Evolutionary conservation across 2,329 filamentous ascomycete species (phyloP).

Genomic region (Pezicula radicicola): DNA sequence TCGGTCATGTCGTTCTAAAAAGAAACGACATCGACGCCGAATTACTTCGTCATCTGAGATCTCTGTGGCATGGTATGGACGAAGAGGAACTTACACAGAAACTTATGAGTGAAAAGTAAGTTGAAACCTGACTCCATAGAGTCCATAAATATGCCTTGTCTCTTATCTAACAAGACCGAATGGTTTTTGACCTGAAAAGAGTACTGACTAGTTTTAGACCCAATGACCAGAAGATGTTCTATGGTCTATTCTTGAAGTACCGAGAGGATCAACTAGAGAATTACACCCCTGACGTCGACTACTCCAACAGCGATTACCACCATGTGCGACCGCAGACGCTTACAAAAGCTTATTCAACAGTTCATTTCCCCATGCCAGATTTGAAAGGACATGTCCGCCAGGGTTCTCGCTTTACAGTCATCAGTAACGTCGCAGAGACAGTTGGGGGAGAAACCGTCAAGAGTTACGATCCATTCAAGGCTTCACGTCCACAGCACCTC

Average conservation of each 20-base stretch:
- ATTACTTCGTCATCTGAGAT: constrained; percentile 80
- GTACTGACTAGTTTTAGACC: constrained; percentile 42
- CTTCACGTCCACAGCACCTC: constrained; percentile 43
- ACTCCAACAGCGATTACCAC: constrained; percentile 89
- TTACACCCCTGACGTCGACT: constrained; percentile 75
- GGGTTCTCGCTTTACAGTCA: constrained; percentile 62
- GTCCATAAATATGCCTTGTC: not conserved
- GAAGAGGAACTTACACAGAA: constrained; percentile 69
- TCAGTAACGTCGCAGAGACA: constrained; percentile 52
- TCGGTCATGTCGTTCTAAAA: constrained; percentile 55
- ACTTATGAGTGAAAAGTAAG: constrained; percentile 63
- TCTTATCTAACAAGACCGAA: not conserved
- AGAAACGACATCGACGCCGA: constrained; percentile 74
- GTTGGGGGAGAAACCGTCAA: constrained; percentile 40
- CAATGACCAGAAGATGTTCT: constrained; percentile 93
- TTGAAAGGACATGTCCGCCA: constrained; percentile 48
- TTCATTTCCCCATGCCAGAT: constrained; percentile 50
- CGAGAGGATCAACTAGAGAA: constrained; percentile 83
- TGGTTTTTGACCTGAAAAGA: constrained; percentile 4
- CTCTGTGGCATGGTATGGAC: constrained; percentile 84
- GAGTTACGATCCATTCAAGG: constrained; percentile 84
- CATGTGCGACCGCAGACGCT: constrained; percentile 61
- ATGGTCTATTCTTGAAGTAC: constrained; percentile 79
- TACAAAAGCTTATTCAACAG: constrained; percentile 59
- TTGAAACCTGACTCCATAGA: constrained; percentile 11